Conservation (phyloP, 352 stramenopile species). For the Blastocystis sp. region DNA sequence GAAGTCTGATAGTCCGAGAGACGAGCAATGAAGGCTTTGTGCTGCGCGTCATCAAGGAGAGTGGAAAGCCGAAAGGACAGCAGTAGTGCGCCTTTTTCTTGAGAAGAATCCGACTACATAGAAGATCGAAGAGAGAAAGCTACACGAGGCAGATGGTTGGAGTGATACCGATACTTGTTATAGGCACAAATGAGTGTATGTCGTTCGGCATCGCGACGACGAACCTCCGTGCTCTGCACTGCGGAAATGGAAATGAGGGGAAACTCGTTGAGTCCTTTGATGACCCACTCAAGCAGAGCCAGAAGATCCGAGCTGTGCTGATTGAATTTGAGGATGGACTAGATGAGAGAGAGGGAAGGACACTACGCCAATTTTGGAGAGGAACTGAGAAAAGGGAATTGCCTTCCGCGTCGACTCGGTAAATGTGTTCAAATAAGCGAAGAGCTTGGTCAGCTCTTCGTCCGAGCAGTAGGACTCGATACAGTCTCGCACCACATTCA, state of each 20-base stretch:
- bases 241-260: constrained; percentile 44
- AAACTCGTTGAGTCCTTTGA: constrained; percentile 59
- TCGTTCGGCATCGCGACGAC: constrained; percentile 33
- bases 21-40: not conserved
- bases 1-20: constrained; percentile 35
- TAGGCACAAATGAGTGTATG: constrained; percentile 58
- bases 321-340: constrained; percentile 54
- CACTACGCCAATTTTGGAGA: not conserved
- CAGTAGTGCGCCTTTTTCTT: constrained; percentile 38
- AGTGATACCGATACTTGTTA: constrained; percentile 55
- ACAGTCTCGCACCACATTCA: constrained; percentile 58
- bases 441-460: not conserved
- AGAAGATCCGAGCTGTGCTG: constrained; percentile 45
- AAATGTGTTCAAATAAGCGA: constrained; percentile 44
- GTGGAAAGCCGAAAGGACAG: constrained; percentile 54
- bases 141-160: not conserved
- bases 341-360: not conserved
- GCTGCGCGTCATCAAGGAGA: constrained; percentile 38
- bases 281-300: constrained; percentile 50
- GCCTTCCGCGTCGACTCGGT: not conserved
- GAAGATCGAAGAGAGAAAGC: not conserved
- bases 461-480: constrained; percentile 52
- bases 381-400: not conserved
- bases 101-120: not conserved
- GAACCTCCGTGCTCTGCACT: constrained; percentile 9